A percentile compares a stretch with the other conserved stretches of the same genome.
These are phyloP conservation scores for Pythium biforme DNA, from an alignment of 352 stramenopile species.

Conservation along the genomic window DNA sequence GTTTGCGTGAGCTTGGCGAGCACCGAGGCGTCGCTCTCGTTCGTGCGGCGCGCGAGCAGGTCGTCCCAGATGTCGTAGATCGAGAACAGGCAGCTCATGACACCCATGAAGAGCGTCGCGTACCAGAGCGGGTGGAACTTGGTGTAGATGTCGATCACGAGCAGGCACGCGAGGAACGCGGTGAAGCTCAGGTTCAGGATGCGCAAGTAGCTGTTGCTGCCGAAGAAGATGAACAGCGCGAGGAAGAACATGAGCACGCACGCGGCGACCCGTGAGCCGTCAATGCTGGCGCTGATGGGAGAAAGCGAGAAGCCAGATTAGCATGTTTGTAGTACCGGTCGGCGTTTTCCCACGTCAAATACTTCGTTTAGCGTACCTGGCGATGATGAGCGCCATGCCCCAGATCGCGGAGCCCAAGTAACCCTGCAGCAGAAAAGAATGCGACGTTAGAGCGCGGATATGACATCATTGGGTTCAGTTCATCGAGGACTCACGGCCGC, in stretches of 20 bases:
- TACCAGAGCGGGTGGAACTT: conserved; percentile 72
- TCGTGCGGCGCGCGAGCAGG: conserved; percentile 85
- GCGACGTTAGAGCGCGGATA: neutral
- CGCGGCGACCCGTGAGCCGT: conserved; percentile 47
- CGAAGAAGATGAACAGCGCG: conserved; percentile 85
- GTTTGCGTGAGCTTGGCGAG: conserved; percentile 91
- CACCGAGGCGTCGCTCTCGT: conserved; percentile 85
- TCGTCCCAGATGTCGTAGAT: conserved; percentile 92
- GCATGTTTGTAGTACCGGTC: too few species aligned
- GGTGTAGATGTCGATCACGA: conserved; percentile 69
- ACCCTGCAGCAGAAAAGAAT: conserved; percentile 35
- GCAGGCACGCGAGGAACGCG: conserved; percentile 66
- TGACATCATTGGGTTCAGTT: neutral
- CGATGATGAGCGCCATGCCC: conserved; percentile 85
- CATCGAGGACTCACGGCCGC: conserved; percentile 35
- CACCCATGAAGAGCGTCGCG: conserved; percentile 84
- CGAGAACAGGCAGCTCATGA: conserved; percentile 91
- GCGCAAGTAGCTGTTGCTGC: conserved; percentile 85
- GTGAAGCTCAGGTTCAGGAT: conserved; percentile 85
- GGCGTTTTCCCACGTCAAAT: too few species aligned
- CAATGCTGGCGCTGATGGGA: neutral
- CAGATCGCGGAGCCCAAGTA: conserved; percentile 86
- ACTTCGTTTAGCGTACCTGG: conserved; percentile 35
- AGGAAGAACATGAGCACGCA: conserved; percentile 88
- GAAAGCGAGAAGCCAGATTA: too few species aligned